A percentile compares a stretch with the other conserved stretches of the same genome.
Conservation (phyloP, 768 basidiomycete species). For the Macrolepiota fuliginosa region DNA sequence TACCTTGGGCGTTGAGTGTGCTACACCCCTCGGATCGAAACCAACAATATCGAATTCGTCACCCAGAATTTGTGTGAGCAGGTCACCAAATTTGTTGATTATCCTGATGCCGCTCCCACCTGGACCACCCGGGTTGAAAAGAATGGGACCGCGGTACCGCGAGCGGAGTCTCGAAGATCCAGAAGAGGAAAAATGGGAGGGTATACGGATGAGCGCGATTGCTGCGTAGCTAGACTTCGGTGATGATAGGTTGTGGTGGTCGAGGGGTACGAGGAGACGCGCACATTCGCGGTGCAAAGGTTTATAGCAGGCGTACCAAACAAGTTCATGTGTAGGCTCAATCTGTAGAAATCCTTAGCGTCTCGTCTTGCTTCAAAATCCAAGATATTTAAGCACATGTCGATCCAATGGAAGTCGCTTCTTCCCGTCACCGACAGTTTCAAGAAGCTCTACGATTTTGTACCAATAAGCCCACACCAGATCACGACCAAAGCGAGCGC, state of each 20-base stretch:
- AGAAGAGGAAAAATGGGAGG: constrained; percentile 19
- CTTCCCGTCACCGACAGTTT: neutral
- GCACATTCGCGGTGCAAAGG: constrained; percentile 14
- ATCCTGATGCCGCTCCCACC: constrained; percentile 41
- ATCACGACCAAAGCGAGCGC: neutral
- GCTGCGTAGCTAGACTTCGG: constrained; percentile 33
- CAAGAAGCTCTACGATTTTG: neutral
- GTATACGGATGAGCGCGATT: constrained; percentile 43
- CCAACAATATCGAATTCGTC: constrained; percentile 44
- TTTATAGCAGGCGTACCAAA: constrained; percentile 16
- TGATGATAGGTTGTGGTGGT: constrained; percentile 37
- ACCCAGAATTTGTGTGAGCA: constrained; percentile 32
- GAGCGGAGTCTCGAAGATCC: neutral
- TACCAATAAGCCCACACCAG: neutral
- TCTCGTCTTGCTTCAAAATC: too few species aligned
- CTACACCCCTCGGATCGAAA: constrained; percentile 45
- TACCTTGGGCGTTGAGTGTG: constrained; percentile 29
- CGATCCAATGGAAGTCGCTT: neutral
- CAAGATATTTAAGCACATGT: neutral
- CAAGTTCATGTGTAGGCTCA: constrained; percentile 12
- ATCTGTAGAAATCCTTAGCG: constrained; percentile 1
- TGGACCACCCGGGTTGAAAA: constrained; percentile 48
- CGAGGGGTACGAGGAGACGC: constrained; percentile 13
- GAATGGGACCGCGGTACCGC: constrained; percentile 40
- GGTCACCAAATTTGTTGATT: constrained; percentile 19